Base-by-base conservation (phyloP, 164 flowering plant genomes). In the Annona cherimola region DNA sequence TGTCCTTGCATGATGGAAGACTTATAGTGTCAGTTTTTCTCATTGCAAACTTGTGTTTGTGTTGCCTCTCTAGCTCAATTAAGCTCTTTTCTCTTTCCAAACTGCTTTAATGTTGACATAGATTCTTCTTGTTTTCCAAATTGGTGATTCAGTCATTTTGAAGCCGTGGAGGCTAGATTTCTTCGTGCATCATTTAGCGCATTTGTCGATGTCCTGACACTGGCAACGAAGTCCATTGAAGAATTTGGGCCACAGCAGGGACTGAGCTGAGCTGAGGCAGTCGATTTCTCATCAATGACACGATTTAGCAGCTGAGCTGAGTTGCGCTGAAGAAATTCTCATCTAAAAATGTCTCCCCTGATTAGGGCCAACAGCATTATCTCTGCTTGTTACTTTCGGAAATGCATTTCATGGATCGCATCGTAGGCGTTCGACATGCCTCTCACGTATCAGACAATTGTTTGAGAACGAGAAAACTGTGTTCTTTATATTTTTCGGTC, bases 121-220 rank as follows among this genome's bases (percentile, higher is more conserved):
- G 68, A 11, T 26, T 70, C n/a, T 61, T 59, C 18, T 69, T 26
- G 35, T 26, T 26, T 26, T 26, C 35, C 35, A 26, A 26, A 26
- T 26, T 26, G 35, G 35, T 59, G 75, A 26, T 70, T 63, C 85
- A 92, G 99, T 77, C 89, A 84, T 77, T 92, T 94, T 82, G 96
- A 92, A 78, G 99, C 97, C 16, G 82, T 87, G 41, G 98, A 94
- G 79, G 93, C 98, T 11, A 90, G 99, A 78, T 91, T 94, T 80
- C 94, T 95, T 41, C 94, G 93, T 41, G 93, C 95, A 77, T 92
- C 99, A 68, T 91, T 81, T 75, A 92, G 94, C 72, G 89, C 97
- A 61, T 92, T 94, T 77, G 83, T 88, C 7, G 98, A 94, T 54
- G 84, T 91, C 54, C 89, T 95, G 64, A 84, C 88, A 18, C 93